Evolutionary conservation across 257 asterid species (phyloP), one percentile per base, ranked within the genome.

Genomic region (Euphrasia confusa): DNA sequence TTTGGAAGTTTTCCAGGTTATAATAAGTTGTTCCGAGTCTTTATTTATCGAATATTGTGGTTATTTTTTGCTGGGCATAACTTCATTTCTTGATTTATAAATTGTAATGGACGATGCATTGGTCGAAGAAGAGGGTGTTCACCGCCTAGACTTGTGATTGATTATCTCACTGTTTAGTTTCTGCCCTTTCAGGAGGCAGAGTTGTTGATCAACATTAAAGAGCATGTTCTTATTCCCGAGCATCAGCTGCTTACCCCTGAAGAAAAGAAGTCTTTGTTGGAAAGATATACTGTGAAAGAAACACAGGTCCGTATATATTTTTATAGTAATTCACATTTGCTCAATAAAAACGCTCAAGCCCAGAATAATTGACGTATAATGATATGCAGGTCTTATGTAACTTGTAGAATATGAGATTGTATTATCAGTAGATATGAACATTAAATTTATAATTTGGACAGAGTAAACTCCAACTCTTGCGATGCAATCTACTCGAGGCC

Each of bases 1-100:
- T 71, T 72, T 90, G 79, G 97, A 90, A 77, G 88, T 80, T 74
- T 90, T 90, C 55, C 95, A 84, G 95, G 97, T 88, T 56, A 77
- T 62, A 5, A 15, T 42, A 47, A 8, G 14, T 59, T 52, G 24
- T 40, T 64, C 13, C 33, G 13, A 15, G 47, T 26, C 44, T 13
- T 48, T 12, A 11, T 3, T 13, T 48, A 40, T 54, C 32, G 48
- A 28, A 24, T 54, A 54, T 60, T 30, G 5, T 30, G 33, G 4
- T 30, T 30, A 3, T 28, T 2, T 28, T 30, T 30, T 30, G 24
- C 24, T 30, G 33, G 33, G 5, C 33, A 30, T 30, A 30, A 30
- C 5, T 4, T 30, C 33, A 30, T 30, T 30, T 30, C 33, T 30
- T 30, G 33, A 27, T 49, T 9, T 42, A 42, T 42, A 42, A 9